phyloP scores from a whole-genome alignment of 164 flowering plant species.

The Annona cherimola region DNA sequence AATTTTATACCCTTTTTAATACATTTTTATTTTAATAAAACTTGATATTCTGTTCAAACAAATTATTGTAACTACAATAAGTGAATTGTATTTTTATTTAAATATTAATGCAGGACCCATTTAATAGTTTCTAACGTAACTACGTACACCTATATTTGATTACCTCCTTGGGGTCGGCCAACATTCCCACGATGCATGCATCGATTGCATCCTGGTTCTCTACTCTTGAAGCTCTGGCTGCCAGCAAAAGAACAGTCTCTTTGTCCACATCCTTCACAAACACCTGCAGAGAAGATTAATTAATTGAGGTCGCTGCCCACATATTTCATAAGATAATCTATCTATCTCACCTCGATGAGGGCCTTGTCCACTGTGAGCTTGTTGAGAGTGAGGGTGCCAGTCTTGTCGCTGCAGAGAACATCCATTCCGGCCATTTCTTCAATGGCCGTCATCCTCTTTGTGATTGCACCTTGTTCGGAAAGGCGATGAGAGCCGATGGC shows the following conservation, averaged over 20 bases:
- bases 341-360: conserved; percentile 28
- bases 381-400: conserved; percentile 92
- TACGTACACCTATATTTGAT: background rate
- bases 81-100: too few relatives aligned
- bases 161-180: conserved; percentile 44
- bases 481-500: conserved; percentile 89
- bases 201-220: conserved; percentile 51
- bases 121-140: background rate
- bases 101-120: background rate
- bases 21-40: too few relatives aligned
- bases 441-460: conserved; percentile 98
- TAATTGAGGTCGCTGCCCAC: background rate
- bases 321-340: background rate
- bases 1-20: too few relatives aligned
- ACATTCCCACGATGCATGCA: conserved; percentile 37
- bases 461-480: conserved; percentile 88
- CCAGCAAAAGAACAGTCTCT: conserved; percentile 25
- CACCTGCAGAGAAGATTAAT: conserved; percentile 12
- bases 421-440: conserved; percentile 98
- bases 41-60: too few relatives aligned
- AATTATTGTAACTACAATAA: too few relatives aligned
- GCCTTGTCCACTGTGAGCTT: conserved; percentile 74
- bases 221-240: conserved; percentile 39
- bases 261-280: conserved; percentile 31
- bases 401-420: conserved; percentile 91